Evolutionary conservation across 495 filamentous ascomycete genomes (phyloP), one percentile per base, ranked within the genome.

Genomic region (Evernia prunastri): DNA sequence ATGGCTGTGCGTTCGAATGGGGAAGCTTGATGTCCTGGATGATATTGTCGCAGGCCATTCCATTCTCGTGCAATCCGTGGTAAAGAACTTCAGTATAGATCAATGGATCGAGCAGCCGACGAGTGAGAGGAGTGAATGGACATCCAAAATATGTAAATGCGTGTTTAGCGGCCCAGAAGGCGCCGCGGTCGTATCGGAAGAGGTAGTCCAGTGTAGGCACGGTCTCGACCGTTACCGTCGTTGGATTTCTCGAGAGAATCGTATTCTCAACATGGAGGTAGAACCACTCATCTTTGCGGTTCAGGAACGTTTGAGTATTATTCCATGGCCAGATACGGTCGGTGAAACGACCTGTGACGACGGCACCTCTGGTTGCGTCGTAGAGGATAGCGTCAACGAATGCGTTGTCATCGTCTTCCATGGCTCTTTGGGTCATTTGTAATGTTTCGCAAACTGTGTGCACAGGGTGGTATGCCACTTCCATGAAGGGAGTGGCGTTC

Each of bases 131-230:
- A 66, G 75, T 84, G 72, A 86, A 85, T 4, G 84, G 84, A 29
- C 77, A 68, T 15, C 76, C 70, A 71, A 86, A 83, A 68, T 85
- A 86, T 9, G 71, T 65, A 70, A 82, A 86, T 3, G 77, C 76
- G 27, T 73, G 77, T 3, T 66, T 63, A 9, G 75, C 82, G 17
- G 77, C 75, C 79, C 83, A 86, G 68, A 87, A 87, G 11, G 76
- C 82, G 33, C 84, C 84, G 5, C 84, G 80, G 69, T 87, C 84
- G 67, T 87, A 86, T 5, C 84, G 80, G 70, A 87, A 86, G 58
- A 84, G 76, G 64, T 87, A 86, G 42, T 86, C 83, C 10, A 71
- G 72, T 9, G 84, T 71, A 18, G 84, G 83, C 40, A 85, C 79
- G 47, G 73, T 72, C 53, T 86, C 80, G 7, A 23, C 43, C 18